Percentiles rank a stretch among this genome's conserved stretches.
These are phyloP conservation scores for Xylaria telfairii DNA, from an alignment of 495 filamentous ascomycete species.

Conservation along the genomic window DNA sequence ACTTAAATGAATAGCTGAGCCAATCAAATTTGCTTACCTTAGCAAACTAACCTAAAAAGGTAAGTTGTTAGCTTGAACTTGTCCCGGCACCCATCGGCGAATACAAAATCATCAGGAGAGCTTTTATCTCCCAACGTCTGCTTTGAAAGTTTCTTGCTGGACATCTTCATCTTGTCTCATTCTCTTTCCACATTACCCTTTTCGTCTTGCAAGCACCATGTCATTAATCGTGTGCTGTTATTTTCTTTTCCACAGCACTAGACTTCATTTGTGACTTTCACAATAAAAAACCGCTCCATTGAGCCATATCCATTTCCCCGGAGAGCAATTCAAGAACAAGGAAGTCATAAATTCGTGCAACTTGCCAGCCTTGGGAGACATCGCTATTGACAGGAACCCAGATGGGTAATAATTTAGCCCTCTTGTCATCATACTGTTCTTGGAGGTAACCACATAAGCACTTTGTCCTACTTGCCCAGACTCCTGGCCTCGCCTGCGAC, in stretches of 20 bases:
- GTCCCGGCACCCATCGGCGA: conserved; percentile 9
- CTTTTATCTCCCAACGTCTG: not conserved
- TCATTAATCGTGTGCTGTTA: not conserved
- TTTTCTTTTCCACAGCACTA: not conserved
- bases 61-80: not conserved
- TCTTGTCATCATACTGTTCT: not conserved
- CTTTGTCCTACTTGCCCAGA: conserved; percentile 35
- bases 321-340: not conserved
- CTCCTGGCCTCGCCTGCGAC: conserved; percentile 57
- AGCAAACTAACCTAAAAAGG: not conserved
- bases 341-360: conserved; percentile 5
- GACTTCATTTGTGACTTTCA: not conserved
- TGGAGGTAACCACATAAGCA: not conserved
- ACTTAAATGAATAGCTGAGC: not conserved
- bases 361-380: not conserved
- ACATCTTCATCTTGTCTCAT: not conserved
- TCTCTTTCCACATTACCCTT: not conserved
- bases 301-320: not conserved
- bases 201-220: not conserved
- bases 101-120: not conserved
- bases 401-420: not conserved
- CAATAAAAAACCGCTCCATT: not conserved
- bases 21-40: not conserved
- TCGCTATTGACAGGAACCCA: not conserved
- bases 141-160: not conserved